Evolutionary conservation across 1,139 yeast genomes (phyloP), one percentile per base, ranked within the genome.

Genomic region (Magnusiomyces suaveolens): DNA sequence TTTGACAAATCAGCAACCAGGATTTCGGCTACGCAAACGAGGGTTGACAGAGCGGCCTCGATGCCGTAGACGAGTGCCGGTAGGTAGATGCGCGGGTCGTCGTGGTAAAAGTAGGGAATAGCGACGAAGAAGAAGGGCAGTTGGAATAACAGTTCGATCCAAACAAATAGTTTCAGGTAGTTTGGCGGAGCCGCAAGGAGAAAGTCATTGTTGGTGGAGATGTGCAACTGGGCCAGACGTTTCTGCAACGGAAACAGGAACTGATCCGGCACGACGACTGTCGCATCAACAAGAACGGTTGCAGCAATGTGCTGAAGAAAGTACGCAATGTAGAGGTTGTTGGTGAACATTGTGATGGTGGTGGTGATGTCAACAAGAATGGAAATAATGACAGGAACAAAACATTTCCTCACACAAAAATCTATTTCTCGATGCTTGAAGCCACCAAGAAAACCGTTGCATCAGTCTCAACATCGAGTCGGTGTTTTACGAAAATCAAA

Each of bases 101-200:
- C 55, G 52, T 59, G 59, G 48, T 58, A 56, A 46, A 69, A 59
- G 50, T 62, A 58, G 49, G 59, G 59, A 1, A 69, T 67, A 0
- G 73, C 84, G 54, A 72, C 65, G 52, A 84, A 65, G 67, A 90
- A 90, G 33, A 85, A 73, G 0, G 97, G 97, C 52, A 85, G 69
- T 69, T 90, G 97, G 63, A 85, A 77, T 2, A 81, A 55, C 52
- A 89, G 61, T 67, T 90, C 97, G 52, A 87, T 66, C 62, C 77
- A 69, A 1, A 89, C 94, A 68, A 84, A 88, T 43, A 78, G 70
- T 59, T 76, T 72, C 56, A 90, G 75, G 96, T 96, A 89, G 1
- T 66, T 60, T 1, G 84, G 82, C 4, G 86, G 81, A 16, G 75
- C 68, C 2, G 69, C 66, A 16, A 87, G 74, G 38, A 90, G 72